Evolutionary conservation across 2,329 filamentous ascomycete species (phyloP).

Genomic region (Incumbomyces lentus): DNA sequence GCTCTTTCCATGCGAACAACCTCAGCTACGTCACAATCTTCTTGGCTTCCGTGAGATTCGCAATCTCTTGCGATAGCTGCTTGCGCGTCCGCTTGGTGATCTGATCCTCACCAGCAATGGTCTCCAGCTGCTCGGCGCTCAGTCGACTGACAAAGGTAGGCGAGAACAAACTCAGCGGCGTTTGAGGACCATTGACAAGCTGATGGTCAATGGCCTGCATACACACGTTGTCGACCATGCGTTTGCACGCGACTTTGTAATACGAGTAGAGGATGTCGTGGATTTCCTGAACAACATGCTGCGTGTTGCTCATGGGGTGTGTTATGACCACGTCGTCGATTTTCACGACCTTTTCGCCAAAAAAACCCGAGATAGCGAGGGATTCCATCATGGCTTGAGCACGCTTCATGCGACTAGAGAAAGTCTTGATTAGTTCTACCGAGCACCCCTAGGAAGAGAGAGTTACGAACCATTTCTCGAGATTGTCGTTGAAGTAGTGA

Average conservation of each 20-base stretch:
- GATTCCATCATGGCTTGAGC: neutral
- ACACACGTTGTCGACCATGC: slow-evolving; percentile 54
- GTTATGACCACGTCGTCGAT: slow-evolving; percentile 2
- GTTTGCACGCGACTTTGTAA: slow-evolving; percentile 50
- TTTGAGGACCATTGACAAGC: slow-evolving; percentile 40
- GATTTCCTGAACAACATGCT: slow-evolving; percentile 41
- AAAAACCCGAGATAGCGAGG: neutral
- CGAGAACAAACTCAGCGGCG: slow-evolving; percentile 45
- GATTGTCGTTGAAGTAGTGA: slow-evolving; percentile 41
- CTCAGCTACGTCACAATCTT: neutral
- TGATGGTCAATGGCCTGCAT: slow-evolving; percentile 47
- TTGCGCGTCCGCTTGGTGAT: slow-evolving; percentile 25
- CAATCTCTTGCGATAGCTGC: slow-evolving; percentile 25
- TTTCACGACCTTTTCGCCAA: slow-evolving; percentile 1
- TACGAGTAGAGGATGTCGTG: slow-evolving; percentile 52
- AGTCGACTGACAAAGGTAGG: slow-evolving; percentile 42
- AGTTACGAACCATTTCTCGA: slow-evolving; percentile 29
- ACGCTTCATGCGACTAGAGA: neutral
- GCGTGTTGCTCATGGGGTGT: slow-evolving; percentile 26
- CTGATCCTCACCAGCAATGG: slow-evolving; percentile 50
- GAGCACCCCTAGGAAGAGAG: neutral
- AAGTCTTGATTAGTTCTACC: neutral
- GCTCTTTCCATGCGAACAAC: no score
- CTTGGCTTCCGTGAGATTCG: neutral
- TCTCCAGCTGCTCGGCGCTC: slow-evolving; percentile 38